These are phyloP conservation scores for Brettanomyces naardenensis DNA, from an alignment of 805 yeast genomes.

Conservation along the genomic window DNA sequence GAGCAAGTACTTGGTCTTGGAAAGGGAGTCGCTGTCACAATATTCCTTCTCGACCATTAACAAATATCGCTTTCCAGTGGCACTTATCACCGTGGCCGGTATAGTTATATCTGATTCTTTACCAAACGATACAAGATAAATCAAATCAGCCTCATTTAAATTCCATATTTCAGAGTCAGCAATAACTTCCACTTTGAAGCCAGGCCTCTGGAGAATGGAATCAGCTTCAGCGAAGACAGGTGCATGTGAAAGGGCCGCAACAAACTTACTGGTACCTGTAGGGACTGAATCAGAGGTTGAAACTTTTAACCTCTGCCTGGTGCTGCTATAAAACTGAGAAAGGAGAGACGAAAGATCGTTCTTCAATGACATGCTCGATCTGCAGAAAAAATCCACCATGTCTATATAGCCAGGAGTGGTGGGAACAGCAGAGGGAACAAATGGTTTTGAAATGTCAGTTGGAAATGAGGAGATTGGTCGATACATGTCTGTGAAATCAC, in stretches of 20 bases:
- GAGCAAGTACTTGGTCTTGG: background rate
- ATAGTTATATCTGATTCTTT: background rate
- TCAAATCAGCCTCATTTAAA: background rate
- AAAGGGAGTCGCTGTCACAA: background rate
- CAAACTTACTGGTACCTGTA: background rate
- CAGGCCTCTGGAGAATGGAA: background rate
- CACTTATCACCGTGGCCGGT: too few relatives aligned
- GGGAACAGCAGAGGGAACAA: background rate
- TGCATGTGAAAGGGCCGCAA: background rate
- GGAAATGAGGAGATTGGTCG: background rate
- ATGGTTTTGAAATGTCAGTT: background rate
- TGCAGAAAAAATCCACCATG: background rate
- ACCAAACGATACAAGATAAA: background rate
- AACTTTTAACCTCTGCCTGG: background rate
- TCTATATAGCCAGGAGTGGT: background rate
- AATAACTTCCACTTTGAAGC: slow-evolving; percentile 2
- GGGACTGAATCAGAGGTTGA: background rate
- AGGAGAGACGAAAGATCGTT: background rate
- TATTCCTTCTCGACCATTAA: background rate
- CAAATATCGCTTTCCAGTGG: background rate
- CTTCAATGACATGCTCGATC: background rate
- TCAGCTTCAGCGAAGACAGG: background rate
- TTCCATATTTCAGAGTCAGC: slow-evolving; percentile 3
- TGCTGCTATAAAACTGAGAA: background rate
- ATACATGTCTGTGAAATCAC: background rate